Conservation (phyloP, 1,139 yeast genomes). For the Casaregolazyma suthepensis region DNA sequence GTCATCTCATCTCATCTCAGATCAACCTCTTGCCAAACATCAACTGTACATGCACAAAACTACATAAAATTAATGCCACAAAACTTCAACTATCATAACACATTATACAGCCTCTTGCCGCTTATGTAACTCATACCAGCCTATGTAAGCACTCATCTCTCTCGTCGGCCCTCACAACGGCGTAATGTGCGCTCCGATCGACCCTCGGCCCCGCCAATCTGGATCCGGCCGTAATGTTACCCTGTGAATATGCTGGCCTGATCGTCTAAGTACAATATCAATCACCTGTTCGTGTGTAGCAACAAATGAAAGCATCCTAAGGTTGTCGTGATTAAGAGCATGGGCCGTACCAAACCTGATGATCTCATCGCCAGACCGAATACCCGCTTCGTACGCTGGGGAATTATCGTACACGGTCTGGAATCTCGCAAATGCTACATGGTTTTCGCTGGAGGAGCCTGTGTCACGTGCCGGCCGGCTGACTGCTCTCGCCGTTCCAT, state of each 20-base stretch:
- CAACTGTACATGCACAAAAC: no score
- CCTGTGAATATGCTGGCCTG: conserved; percentile 10
- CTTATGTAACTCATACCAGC: neutral
- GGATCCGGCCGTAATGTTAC: conserved; percentile 46
- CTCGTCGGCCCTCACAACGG: conserved; percentile 35
- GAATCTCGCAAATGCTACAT: conserved; percentile 49
- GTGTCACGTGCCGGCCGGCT: conserved; percentile 10
- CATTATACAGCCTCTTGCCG: no score
- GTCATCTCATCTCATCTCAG: no score
- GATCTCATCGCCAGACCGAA: conserved; percentile 42
- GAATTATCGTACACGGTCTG: conserved; percentile 34
- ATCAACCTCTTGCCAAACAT: no score
- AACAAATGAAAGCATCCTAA: conserved; percentile 38
- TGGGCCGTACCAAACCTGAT: conserved; percentile 48
- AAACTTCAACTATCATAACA: neutral
- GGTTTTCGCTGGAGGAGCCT: conserved; percentile 5
- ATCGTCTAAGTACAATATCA: conserved; percentile 12
- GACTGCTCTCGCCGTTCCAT: conserved; percentile 7
- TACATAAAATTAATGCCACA: no score
- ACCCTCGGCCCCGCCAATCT: conserved; percentile 66
- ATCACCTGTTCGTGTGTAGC: conserved; percentile 20
- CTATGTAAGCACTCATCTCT: neutral
- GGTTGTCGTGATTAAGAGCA: conserved; percentile 46
- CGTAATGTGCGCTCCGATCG: conserved; percentile 63
- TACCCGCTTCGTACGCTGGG: conserved; percentile 31